These are phyloP conservation scores for Aegilops bicornis DNA, from an alignment of 176 grass and related monocot genomes.

Conservation along the genomic window DNA sequence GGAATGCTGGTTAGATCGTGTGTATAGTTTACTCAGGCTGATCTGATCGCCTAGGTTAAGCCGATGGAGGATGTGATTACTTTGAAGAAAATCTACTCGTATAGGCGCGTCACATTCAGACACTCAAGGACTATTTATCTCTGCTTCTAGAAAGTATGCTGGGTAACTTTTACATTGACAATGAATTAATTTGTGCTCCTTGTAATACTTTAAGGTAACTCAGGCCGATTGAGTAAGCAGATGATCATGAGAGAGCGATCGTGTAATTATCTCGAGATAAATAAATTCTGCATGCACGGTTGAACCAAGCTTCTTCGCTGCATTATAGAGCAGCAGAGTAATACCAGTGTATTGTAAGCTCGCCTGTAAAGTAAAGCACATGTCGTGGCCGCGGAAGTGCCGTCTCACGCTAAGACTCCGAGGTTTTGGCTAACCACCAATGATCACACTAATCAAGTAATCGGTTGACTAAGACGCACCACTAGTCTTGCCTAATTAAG, in stretches of 20 bases:
- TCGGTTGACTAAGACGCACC: neutral
- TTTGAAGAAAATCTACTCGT: neutral
- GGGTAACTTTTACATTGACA: no score
- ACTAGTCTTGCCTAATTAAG: neutral
- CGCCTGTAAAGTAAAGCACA: neutral
- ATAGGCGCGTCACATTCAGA: no score
- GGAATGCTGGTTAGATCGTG: neutral
- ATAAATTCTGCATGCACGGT: no score
- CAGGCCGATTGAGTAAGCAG: no score
- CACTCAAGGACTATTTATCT: no score
- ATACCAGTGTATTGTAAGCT: neutral
- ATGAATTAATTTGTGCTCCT: no score
- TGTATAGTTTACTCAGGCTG: neutral
- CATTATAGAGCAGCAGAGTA: no score
- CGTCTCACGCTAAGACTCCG: neutral
- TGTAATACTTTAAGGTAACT: no score
- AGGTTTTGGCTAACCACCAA: neutral
- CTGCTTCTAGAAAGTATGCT: no score
- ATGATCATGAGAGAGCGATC: no score
- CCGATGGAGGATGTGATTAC: neutral
- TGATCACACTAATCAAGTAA: neutral
- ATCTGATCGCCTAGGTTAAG: neutral
- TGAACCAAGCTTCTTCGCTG: no score
- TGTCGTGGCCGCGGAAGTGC: slow-evolving; percentile 4
- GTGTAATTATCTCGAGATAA: no score